Evolutionary conservation across 2,329 filamentous ascomycete species (phyloP).

Genomic region (Thelonectria rubi): DNA sequence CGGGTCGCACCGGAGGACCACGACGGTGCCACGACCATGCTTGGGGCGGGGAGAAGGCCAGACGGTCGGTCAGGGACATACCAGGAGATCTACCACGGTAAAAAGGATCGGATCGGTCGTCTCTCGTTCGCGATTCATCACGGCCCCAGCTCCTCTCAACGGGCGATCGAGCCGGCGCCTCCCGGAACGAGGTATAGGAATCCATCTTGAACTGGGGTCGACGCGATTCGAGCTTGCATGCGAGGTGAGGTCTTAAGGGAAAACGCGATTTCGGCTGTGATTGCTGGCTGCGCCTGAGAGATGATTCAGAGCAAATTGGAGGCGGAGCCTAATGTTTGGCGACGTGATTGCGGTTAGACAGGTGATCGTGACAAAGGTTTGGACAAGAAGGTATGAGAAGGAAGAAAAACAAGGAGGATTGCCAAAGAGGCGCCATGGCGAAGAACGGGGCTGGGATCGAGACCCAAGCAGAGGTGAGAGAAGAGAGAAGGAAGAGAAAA

Average conservation of each 20-base stretch:
- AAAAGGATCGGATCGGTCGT: constrained; percentile 64
- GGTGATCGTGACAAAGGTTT: constrained; percentile 52
- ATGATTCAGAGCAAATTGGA: constrained; percentile 41
- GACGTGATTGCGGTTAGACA: constrained; percentile 66
- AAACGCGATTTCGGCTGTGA: constrained; percentile 20
- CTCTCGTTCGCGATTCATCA: constrained; percentile 61
- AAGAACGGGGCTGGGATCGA: constrained; percentile 28
- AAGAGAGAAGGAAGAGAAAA: constrained; percentile 7
- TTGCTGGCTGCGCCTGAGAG: constrained; percentile 32
- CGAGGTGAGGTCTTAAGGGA: constrained; percentile 10
- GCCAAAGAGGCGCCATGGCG: constrained; percentile 43
- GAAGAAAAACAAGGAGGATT: constrained; percentile 36
- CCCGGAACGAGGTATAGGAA: constrained; percentile 63
- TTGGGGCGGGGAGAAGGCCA: background rate
- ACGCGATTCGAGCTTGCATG: constrained; percentile 31
- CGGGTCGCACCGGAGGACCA: constrained; percentile 6
- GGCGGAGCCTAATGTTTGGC: constrained; percentile 58
- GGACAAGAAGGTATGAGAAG: constrained; percentile 34
- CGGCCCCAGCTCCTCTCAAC: constrained; percentile 63
- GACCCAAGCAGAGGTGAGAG: constrained; percentile 12
- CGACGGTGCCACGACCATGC: constrained; percentile 1
- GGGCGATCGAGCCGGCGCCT: constrained; percentile 62
- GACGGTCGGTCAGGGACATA: constrained; percentile 53
- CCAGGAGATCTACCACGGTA: constrained; percentile 76
- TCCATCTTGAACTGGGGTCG: constrained; percentile 55